phyloP scores from a whole-genome alignment of 257 asterid genomes.

The Jacaranda mimosifolia region DNA sequence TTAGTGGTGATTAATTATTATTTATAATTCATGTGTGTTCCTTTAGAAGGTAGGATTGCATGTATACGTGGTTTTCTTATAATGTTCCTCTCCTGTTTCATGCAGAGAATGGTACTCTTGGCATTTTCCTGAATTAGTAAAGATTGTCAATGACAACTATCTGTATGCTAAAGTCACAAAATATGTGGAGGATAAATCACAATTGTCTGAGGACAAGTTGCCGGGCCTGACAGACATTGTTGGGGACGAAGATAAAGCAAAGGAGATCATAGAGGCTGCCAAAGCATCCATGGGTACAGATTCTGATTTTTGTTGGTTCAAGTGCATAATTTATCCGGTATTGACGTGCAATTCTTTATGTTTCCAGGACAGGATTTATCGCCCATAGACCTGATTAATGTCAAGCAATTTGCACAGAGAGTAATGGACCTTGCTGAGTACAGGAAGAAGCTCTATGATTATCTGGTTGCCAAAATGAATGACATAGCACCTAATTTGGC shows the following conservation, averaged over 20 bases:
- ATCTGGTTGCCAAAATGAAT: constrained; percentile 88
- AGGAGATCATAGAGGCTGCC: constrained; percentile 92
- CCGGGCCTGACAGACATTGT: constrained; percentile 73
- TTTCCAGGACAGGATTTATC: constrained; percentile 94
- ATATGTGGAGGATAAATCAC: constrained; percentile 84
- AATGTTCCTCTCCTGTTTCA: constrained; percentile 11
- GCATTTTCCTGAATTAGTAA: constrained; percentile 96
- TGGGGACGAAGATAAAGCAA: constrained; percentile 97
- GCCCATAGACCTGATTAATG: constrained; percentile 82
- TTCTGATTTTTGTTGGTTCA: constrained; percentile 2
- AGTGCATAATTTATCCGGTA: not conserved
- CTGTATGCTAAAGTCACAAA: constrained; percentile 90
- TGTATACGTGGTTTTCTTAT: not conserved
- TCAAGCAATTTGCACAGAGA: constrained; percentile 91
- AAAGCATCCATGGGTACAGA: constrained; percentile 95
- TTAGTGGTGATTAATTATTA: not conserved
- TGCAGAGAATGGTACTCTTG: constrained; percentile 98
- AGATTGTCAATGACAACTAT: constrained; percentile 90
- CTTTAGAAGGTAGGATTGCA: not conserved
- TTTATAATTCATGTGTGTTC: not conserved
- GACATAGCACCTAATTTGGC: constrained; percentile 98
- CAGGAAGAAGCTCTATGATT: constrained; percentile 85
- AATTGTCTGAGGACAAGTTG: constrained; percentile 69
- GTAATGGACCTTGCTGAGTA: constrained; percentile 97
- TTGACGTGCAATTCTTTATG: constrained; percentile 26